Conservation (phyloP, 2,329 filamentous ascomycete species). For the Chrysoporthe puriensis region DNA sequence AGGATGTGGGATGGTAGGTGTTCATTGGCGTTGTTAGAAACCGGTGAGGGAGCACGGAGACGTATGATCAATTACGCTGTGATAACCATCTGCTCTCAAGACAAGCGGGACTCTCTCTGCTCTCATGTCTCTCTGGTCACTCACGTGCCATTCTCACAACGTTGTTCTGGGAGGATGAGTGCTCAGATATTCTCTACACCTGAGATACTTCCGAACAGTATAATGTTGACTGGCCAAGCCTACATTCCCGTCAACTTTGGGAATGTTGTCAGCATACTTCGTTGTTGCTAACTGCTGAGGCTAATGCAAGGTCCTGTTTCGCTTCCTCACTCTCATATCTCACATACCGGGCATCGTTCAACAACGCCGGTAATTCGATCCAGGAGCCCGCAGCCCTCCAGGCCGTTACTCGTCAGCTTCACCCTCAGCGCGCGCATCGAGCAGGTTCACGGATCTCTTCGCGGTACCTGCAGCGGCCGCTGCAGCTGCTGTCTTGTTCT, state of each 20-base stretch:
- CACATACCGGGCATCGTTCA: neutral
- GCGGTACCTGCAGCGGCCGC: neutral
- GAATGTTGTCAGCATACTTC: neutral
- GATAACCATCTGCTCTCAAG: too few relatives aligned
- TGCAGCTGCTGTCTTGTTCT: conserved; percentile 4
- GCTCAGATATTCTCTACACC: neutral
- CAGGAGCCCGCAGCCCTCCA: neutral
- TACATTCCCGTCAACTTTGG: neutral
- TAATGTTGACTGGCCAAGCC: neutral
- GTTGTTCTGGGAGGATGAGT: neutral
- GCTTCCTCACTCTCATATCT: neutral
- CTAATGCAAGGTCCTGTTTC: neutral
- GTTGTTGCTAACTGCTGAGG: neutral
- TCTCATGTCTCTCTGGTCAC: neutral
- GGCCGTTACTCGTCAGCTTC: neutral
- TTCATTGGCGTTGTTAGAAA: too few relatives aligned
- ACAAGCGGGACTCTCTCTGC: too few relatives aligned
- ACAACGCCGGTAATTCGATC: neutral
- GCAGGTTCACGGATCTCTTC: neutral
- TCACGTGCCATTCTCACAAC: neutral
- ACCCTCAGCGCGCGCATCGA: neutral
- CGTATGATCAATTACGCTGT: too few relatives aligned
- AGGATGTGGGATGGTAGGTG: too few relatives aligned
- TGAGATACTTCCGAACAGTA: neutral
- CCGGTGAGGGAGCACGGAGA: too few relatives aligned